Conservation (phyloP, 352 stramenopile genomes). For the Aphanomyces euteiches region DNA sequence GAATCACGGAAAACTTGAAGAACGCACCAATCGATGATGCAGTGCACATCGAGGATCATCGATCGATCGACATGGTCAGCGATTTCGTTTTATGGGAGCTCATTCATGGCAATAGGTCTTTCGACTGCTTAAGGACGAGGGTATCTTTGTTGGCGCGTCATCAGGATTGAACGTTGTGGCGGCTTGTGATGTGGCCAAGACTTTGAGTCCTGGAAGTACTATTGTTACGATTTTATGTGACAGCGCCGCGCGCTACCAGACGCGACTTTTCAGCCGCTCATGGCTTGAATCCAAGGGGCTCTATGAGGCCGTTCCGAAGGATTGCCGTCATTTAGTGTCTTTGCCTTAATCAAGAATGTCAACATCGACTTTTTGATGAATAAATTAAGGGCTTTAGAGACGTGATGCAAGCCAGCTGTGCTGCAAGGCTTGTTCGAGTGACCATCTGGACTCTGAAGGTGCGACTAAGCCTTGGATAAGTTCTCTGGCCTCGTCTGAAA, state of each 20-base stretch:
- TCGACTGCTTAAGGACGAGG: constrained; percentile 39
- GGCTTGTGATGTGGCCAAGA: constrained; percentile 38
- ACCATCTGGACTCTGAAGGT: neutral
- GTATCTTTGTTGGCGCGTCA: constrained; percentile 39
- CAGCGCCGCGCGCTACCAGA: constrained; percentile 29
- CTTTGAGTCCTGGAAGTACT: constrained; percentile 40
- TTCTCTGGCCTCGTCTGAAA: constrained; percentile 4
- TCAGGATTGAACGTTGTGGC: constrained; percentile 42
- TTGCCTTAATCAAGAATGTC: constrained; percentile 17
- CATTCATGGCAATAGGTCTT: constrained; percentile 16
- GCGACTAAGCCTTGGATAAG: constrained; percentile 17
- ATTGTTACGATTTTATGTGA: constrained; percentile 49
- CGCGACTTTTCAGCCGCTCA: constrained; percentile 31
- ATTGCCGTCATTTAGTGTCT: constrained; percentile 30
- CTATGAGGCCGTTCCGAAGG: constrained; percentile 25
- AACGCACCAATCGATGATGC: constrained; percentile 36
- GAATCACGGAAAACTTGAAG: constrained; percentile 44
- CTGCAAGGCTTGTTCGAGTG: constrained; percentile 5
- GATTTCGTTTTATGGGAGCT: neutral
- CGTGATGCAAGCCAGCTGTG: constrained; percentile 13
- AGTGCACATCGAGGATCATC: constrained; percentile 40
- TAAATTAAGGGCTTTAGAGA: constrained; percentile 4
- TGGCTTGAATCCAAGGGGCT: constrained; percentile 33
- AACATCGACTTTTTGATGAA: neutral
- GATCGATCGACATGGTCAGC: constrained; percentile 34